Percentiles rank a stretch among this genome's conserved stretches.
These are phyloP conservation scores for Kandelia obovata DNA, from an alignment of 345 rosid species.

Conservation along the genomic window DNA sequence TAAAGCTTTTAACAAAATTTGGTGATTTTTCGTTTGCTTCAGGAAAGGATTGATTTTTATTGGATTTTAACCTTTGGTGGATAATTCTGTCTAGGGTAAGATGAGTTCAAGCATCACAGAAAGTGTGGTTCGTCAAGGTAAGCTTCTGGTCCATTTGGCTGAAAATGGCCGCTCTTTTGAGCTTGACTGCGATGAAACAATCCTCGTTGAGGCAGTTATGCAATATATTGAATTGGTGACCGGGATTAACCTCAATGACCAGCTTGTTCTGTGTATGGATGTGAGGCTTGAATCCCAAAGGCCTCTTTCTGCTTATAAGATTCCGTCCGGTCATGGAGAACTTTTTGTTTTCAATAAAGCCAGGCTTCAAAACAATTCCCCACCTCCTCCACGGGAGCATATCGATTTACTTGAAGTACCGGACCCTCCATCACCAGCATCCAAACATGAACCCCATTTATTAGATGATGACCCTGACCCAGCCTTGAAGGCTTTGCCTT, in stretches of 20 bases:
- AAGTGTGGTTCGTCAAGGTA: conserved; percentile 49
- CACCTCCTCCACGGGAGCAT: conserved; percentile 65
- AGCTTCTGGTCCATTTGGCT: conserved; percentile 78
- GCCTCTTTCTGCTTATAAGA: conserved; percentile 67
- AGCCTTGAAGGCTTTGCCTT: conserved; percentile 89
- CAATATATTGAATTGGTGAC: conserved; percentile 50
- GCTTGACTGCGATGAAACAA: conserved; percentile 60
- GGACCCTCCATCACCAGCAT: conserved; percentile 51
- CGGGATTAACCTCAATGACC: conserved; percentile 61
- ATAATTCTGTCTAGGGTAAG: conserved; percentile 29
- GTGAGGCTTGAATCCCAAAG: conserved; percentile 80
- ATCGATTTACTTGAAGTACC: conserved; percentile 48
- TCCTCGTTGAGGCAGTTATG: conserved; percentile 79
- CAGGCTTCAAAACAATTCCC: conserved; percentile 58
- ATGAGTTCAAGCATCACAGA: conserved; percentile 72
- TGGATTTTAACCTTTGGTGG: conserved; percentile 24
- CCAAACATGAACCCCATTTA: conserved; percentile 61
- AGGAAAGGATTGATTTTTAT: conserved; percentile 6
- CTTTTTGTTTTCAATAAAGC: conserved; percentile 77
- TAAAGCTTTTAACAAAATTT: conserved; percentile 11
- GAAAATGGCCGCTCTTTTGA: conserved; percentile 82
- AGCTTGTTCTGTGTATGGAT: conserved; percentile 79
- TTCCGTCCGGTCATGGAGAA: conserved; percentile 63
- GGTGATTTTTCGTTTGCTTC: conserved; percentile 9
- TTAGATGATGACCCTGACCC: conserved; percentile 85